These are phyloP conservation scores for Sclerotinia spermophila DNA, from an alignment of 2,329 filamentous ascomycete species.

Conservation along the genomic window DNA sequence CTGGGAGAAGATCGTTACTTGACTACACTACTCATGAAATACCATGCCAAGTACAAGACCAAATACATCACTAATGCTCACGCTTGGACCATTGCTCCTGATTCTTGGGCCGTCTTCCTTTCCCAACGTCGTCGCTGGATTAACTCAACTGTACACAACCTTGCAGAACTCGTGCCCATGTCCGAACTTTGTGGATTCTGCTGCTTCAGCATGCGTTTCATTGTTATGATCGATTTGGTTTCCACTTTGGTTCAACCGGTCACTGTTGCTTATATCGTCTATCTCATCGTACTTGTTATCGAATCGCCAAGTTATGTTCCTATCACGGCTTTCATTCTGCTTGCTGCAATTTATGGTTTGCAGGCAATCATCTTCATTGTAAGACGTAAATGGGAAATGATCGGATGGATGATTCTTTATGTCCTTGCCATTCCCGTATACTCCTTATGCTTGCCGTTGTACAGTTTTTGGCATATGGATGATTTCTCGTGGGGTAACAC, in stretches of 20 bases:
- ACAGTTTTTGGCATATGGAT: slow-evolving; percentile 99
- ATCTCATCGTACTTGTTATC: slow-evolving; percentile 74
- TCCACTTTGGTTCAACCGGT: slow-evolving; percentile 91
- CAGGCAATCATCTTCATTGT: slow-evolving; percentile 97
- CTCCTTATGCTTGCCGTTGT: slow-evolving; percentile 83
- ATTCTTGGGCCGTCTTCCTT: slow-evolving; percentile 90
- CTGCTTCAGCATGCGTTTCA: slow-evolving; percentile 99
- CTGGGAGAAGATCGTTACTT: slow-evolving; percentile 97
- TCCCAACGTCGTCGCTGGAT: slow-evolving; percentile 99
- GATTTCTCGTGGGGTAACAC: slow-evolving; percentile 99
- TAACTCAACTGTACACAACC: slow-evolving; percentile 97
- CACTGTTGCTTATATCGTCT: slow-evolving; percentile 82
- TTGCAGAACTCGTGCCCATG: slow-evolving; percentile 91
- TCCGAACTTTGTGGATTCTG: slow-evolving; percentile 97
- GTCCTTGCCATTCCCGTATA: slow-evolving; percentile 88
- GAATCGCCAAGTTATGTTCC: slow-evolving; percentile 64
- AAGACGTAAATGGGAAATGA: slow-evolving; percentile 98
- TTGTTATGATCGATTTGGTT: slow-evolving; percentile 90
- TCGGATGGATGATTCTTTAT: slow-evolving; percentile 98
- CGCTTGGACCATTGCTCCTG: slow-evolving; percentile 95
- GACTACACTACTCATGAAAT: slow-evolving; percentile 89
- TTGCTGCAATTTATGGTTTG: slow-evolving; percentile 94
- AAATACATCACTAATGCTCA: slow-evolving; percentile 93
- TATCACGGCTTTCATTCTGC: slow-evolving; percentile 80
- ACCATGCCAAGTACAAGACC: slow-evolving; percentile 92